A percentile compares a stretch with the other conserved stretches of the same genome.
phyloP scores from a whole-genome alignment of 805 yeast species.

The Lipomyces chichibuensis region DNA sequence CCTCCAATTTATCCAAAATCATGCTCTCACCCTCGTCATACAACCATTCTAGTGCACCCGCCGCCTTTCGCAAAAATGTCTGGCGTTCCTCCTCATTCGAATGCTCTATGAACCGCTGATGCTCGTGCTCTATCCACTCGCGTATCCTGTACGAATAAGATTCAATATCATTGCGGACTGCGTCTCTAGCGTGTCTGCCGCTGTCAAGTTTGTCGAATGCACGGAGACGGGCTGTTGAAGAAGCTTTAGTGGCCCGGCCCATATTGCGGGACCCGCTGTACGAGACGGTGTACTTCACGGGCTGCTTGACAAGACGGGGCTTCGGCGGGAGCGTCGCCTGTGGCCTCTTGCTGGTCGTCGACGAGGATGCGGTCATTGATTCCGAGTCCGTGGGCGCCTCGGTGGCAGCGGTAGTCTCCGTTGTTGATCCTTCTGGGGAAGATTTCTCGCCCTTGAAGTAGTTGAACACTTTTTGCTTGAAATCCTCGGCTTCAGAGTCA shows the following conservation, averaged over 20 bases:
- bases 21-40: conserved; percentile 69
- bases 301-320: conserved; percentile 31
- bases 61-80: conserved; percentile 40
- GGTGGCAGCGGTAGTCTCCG: conserved; percentile 13
- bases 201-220: conserved; percentile 59
- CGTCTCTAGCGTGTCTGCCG: conserved; percentile 58
- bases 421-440: conserved; percentile 11
- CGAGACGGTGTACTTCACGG: conserved; percentile 38
- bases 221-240: conserved; percentile 54
- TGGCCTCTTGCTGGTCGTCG: conserved; percentile 30
- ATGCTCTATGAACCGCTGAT: conserved; percentile 44
- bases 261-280: conserved; percentile 38
- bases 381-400: conserved; percentile 25
- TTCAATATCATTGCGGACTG: conserved; percentile 70
- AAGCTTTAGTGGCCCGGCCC: conserved; percentile 53
- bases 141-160: conserved; percentile 71
- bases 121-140: conserved; percentile 56
- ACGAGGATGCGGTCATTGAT: conserved; percentile 34
- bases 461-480: conserved; percentile 34
- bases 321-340: conserved; percentile 27
- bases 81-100: conserved; percentile 34
- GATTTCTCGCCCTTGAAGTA: conserved; percentile 24
- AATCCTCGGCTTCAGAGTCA: conserved; percentile 34
- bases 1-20: conserved; percentile 46
- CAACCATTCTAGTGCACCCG: conserved; percentile 69